Conservation (phyloP, 768 basidiomycete genomes). For the Russula sp. region DNA sequence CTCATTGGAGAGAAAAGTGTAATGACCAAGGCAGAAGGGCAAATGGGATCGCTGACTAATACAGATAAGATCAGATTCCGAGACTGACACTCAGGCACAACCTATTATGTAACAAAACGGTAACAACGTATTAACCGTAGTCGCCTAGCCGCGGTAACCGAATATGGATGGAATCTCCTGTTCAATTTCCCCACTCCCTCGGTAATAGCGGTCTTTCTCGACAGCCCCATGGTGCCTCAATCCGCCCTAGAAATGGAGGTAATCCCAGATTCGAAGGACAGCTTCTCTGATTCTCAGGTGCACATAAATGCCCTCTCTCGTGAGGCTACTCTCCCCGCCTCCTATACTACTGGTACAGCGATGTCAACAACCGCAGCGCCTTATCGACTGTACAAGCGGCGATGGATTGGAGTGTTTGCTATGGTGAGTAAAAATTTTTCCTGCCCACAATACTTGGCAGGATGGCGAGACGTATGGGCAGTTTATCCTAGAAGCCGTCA, state of each 20-base stretch:
- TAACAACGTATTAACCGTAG: too few relatives aligned
- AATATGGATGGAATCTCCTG: too few relatives aligned
- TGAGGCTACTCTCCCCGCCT: background rate
- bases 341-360: background rate
- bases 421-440: slow-evolving; percentile 39
- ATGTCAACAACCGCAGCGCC: background rate
- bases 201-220: background rate
- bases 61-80: too few relatives aligned
- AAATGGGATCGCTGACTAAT: slow-evolving; percentile 13
- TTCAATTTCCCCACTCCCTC: too few relatives aligned
- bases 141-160: too few relatives aligned
- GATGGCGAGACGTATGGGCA: slow-evolving; percentile 25
- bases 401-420: slow-evolving; percentile 60
- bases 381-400: slow-evolving; percentile 64
- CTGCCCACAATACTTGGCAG: background rate
- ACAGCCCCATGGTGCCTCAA: background rate
- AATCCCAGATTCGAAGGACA: background rate
- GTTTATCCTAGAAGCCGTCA: slow-evolving; percentile 54
- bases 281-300: background rate
- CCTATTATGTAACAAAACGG: too few relatives aligned
- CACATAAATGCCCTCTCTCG: background rate
- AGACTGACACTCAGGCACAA: too few relatives aligned
- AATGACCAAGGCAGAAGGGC: too few relatives aligned
- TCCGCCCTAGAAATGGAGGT: background rate
- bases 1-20: slow-evolving; percentile 46